Percentiles rank a stretch among this genome's conserved stretches.
These are phyloP conservation scores for Sergeia podlipaevii DNA, from an alignment of 208 protist genomes.

Conservation along the genomic window DNA sequence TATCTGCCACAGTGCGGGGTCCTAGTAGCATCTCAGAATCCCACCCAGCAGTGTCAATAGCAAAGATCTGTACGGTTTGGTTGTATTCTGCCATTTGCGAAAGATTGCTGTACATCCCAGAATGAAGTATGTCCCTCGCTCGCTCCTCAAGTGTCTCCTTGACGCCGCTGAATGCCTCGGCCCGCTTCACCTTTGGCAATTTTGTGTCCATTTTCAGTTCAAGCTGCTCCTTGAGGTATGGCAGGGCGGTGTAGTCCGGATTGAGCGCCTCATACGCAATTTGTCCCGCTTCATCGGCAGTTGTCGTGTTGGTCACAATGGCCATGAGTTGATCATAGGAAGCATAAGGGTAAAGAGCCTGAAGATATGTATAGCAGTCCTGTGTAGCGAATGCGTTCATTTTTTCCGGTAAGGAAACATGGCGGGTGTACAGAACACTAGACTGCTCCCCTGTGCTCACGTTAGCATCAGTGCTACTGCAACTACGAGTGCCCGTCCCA, in stretches of 20 bases:
- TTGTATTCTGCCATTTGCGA: slow-evolving; percentile 61
- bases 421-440: too few species aligned
- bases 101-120: slow-evolving; percentile 19
- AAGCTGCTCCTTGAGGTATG: slow-evolving; percentile 38
- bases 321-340: slow-evolving; percentile 19
- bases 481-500: too few species aligned
- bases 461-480: too few species aligned
- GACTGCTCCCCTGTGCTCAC: too few species aligned
- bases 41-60: slow-evolving; percentile 69
- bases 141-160: slow-evolving; percentile 30
- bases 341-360: slow-evolving; percentile 72
- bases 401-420: background rate
- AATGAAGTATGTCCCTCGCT: slow-evolving; percentile 15
- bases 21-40: slow-evolving; percentile 40
- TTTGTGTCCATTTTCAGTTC: slow-evolving; percentile 13
- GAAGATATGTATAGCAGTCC: slow-evolving; percentile 40
- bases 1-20: slow-evolving; percentile 21
- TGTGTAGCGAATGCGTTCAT: slow-evolving; percentile 1
- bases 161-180: slow-evolving; percentile 28
- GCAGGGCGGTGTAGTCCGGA: slow-evolving; percentile 35
- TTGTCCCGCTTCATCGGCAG: slow-evolving; percentile 37
- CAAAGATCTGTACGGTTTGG: slow-evolving; percentile 42
- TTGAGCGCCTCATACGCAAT: slow-evolving; percentile 46
- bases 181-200: slow-evolving; percentile 12
- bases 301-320: slow-evolving; percentile 15